Evolutionary conservation across 2,329 filamentous ascomycete genomes (phyloP), one percentile per base, ranked within the genome.

Genomic region (Allantophomopsis cytisporea): DNA sequence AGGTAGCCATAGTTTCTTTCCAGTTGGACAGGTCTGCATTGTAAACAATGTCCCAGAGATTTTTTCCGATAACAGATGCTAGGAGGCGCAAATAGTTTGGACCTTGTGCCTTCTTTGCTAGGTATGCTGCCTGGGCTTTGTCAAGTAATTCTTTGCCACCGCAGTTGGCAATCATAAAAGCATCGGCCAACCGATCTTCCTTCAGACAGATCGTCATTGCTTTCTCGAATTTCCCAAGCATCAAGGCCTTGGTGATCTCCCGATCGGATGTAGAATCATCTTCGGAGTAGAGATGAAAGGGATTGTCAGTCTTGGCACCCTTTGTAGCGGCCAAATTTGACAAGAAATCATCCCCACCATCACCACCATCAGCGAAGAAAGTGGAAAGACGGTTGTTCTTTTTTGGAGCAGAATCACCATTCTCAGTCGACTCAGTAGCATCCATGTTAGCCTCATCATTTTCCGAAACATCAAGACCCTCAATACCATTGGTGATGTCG

Each of bases 111-210:
- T 88, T 86, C 53, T 82, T 81, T 41, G 85, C 81, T 46, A 98
- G 76, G 57, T 98, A 98, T 11, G 87, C 79, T 44, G 83, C 73
- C 60, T 96, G 91, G 5, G 89, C 89, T 65, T 94, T 95, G 52
- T 94, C 86, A 34, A 96, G 81, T 43, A 94, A 82, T 48, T 87
- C 83, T 57, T 94, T 86, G 37, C 89, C 91, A 42, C 91, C 88
- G 53, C 88, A 96, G 52, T 96, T 94, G 36, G 93, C 91, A 55
- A 98, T 89, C 66, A 98, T 86, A 62, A 98, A 94, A 31, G 91
- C 91, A 62, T 98, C 91, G 0, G 91, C 91, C 57, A 96, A 78
- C 39, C 88, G 79, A 47, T 93, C 79, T 59, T 95, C 86, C 52
- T 84, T 79, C 13, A 98, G 64, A 51, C 87, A 94, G 38, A 94